Conservation (phyloP, 805 yeast species). For the Candida qinlingensis region DNA sequence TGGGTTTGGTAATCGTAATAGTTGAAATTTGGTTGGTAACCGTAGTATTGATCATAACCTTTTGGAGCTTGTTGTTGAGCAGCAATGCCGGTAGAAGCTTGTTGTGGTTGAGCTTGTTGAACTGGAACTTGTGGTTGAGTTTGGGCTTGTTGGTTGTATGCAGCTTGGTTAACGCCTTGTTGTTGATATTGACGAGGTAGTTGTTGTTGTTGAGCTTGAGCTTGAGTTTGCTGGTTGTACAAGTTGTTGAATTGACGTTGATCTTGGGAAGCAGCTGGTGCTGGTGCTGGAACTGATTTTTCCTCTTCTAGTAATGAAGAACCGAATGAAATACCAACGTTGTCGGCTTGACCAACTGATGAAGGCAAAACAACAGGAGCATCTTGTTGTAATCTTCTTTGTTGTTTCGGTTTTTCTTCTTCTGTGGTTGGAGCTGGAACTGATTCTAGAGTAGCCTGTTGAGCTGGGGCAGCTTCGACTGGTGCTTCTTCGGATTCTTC, state of each 20-base stretch:
- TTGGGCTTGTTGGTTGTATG: slow-evolving; percentile 11
- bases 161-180: slow-evolving; percentile 13
- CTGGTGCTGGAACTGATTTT: slow-evolving; percentile 11
- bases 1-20: slow-evolving; percentile 8
- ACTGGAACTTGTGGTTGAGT: slow-evolving; percentile 9
- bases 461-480: slow-evolving; percentile 14
- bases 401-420: slow-evolving; percentile 25
- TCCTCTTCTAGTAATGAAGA: slow-evolving; percentile 41
- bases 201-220: slow-evolving; percentile 9
- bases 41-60: slow-evolving; percentile 30
- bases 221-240: slow-evolving; percentile 3
- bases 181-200: slow-evolving; percentile 10
- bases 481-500: slow-evolving; percentile 19
- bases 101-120: slow-evolving; percentile 21
- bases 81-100: slow-evolving; percentile 6
- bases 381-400: slow-evolving; percentile 35
- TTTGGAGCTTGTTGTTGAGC: slow-evolving; percentile 20
- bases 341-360: slow-evolving; percentile 26
- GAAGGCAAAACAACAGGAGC: slow-evolving; percentile 51
- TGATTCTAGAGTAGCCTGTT: slow-evolving; percentile 3
- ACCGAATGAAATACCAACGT: slow-evolving; percentile 60
- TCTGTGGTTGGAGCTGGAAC: slow-evolving; percentile 11
- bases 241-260: slow-evolving; percentile 18
- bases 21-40: slow-evolving; percentile 13
- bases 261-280: slow-evolving; percentile 16